Percentiles rank a stretch among this genome's conserved stretches.
These are phyloP conservation scores for Phragmites australis DNA, from an alignment of 176 grass and related monocot genomes.

Conservation along the genomic window DNA sequence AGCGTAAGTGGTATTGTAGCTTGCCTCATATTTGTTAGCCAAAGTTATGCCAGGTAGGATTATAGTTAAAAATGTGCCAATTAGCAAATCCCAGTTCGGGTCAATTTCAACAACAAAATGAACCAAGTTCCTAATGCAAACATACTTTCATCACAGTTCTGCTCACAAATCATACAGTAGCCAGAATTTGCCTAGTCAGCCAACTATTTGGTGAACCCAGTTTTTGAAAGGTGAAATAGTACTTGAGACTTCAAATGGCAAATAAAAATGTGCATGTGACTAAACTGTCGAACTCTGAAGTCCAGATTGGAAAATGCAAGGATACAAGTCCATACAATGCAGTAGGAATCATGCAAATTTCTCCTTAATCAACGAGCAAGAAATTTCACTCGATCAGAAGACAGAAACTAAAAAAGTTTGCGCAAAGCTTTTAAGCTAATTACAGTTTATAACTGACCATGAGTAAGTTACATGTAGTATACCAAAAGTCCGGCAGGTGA, in stretches of 20 bases:
- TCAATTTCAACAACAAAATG: not conserved
- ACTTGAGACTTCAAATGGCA: not conserved
- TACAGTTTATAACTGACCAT: slow-evolving; percentile 51
- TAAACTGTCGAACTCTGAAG: not conserved
- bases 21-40: too few relatives aligned
- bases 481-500: slow-evolving; percentile 35
- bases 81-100: not conserved
- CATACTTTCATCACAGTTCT: not conserved
- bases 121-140: not conserved
- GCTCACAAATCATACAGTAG: not conserved
- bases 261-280: too few relatives aligned
- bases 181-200: not conserved
- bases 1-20: too few relatives aligned
- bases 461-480: slow-evolving; percentile 42
- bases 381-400: not conserved
- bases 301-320: not conserved
- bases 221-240: not conserved
- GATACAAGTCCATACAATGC: not conserved
- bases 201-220: not conserved
- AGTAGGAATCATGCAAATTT: not conserved
- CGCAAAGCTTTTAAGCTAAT: slow-evolving; percentile 35
- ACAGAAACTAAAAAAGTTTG: not conserved
- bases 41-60: not conserved
- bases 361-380: not conserved
- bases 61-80: too few relatives aligned